These are phyloP conservation scores for Aspergillus fischeri DNA, from an alignment of 2,329 filamentous ascomycete species.

Conservation along the genomic window DNA sequence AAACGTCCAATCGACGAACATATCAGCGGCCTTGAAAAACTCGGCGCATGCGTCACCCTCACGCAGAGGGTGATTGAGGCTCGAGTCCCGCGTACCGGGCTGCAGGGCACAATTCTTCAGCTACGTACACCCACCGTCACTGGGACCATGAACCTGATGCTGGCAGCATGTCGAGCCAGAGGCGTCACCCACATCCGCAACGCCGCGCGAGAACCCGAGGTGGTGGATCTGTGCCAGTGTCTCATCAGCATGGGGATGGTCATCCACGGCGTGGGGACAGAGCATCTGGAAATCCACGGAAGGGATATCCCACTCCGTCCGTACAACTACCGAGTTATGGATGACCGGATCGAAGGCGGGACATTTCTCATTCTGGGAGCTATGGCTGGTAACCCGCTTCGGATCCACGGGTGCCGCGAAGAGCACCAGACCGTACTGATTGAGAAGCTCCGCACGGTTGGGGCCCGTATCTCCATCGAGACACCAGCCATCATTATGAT, in stretches of 20 bases:
- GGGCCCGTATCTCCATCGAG: not conserved
- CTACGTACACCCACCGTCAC: no score
- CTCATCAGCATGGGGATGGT: not conserved
- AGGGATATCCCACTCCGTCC: not conserved
- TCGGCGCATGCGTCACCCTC: no score
- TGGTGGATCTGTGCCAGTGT: not conserved
- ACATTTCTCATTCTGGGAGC: not conserved
- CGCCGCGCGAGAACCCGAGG: no score
- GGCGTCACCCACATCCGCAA: no score
- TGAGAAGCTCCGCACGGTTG: not conserved
- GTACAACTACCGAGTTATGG: not conserved
- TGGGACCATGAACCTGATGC: no score
- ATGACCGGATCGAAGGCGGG: not conserved
- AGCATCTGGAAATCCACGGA: not conserved
- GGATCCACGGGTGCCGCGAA: not conserved
- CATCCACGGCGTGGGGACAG: not conserved
- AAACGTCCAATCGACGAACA: no score
- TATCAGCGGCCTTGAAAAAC: no score
- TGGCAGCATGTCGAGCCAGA: no score
- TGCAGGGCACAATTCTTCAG: no score
- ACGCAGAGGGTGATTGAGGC: no score
- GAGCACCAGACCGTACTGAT: not conserved
- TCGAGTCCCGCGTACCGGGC: no score
- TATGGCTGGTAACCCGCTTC: not conserved
- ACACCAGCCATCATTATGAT: not conserved